phyloP scores from a whole-genome alignment of 805 yeast species.

The Myxozyma sirexii region DNA sequence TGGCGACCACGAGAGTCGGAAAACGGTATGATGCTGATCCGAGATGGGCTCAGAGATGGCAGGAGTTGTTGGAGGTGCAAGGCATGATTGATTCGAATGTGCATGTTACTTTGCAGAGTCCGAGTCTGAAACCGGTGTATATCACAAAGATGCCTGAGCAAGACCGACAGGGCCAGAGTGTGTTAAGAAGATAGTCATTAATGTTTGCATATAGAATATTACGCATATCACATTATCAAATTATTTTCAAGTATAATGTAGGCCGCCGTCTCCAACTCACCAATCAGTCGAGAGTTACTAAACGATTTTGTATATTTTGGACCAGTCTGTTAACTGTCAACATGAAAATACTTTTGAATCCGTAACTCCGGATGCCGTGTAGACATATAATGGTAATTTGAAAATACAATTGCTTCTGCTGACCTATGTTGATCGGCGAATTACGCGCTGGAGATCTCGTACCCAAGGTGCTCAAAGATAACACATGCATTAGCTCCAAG shows the following conservation, averaged over 20 bases:
- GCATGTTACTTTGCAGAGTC: slow-evolving; percentile 18
- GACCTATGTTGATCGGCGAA: too few relatives aligned
- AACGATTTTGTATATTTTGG: too few relatives aligned
- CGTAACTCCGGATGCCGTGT: too few relatives aligned
- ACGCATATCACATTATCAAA: neutral
- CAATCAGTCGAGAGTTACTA: slow-evolving; percentile 47
- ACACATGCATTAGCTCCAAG: too few relatives aligned
- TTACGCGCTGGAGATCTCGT: too few relatives aligned
- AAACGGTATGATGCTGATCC: slow-evolving; percentile 11
- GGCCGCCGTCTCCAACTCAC: slow-evolving; percentile 37
- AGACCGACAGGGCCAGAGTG: too few relatives aligned
- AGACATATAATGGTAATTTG: too few relatives aligned
- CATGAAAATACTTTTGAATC: too few relatives aligned
- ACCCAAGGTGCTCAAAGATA: too few relatives aligned
- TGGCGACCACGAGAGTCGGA: slow-evolving; percentile 5
- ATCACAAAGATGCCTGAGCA: neutral
- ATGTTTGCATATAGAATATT: too few relatives aligned
- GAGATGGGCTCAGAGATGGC: slow-evolving; percentile 18
- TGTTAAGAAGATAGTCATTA: neutral
- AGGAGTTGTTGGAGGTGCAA: slow-evolving; percentile 9
- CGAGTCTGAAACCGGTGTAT: slow-evolving; percentile 8
- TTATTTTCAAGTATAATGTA: neutral
- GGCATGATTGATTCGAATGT: neutral
- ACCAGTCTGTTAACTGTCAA: too few relatives aligned
- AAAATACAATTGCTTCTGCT: too few relatives aligned